A percentile compares a stretch with the other conserved stretches of the same genome.
Conservation (phyloP, 805 yeast species). For the Ogataea nonfermentans region DNA sequence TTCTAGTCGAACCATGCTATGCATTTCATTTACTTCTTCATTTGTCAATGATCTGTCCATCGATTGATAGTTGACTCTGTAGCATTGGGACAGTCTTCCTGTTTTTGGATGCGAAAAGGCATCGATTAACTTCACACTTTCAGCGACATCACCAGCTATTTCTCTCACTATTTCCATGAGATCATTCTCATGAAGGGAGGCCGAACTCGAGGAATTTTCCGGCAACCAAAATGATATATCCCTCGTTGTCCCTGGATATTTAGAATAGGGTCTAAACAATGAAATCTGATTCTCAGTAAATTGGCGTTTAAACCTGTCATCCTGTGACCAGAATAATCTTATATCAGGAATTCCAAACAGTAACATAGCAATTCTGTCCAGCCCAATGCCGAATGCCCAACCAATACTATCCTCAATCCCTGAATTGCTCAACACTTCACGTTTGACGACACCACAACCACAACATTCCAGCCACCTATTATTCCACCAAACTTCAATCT, state of each 20-base stretch:
- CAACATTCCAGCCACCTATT: conserved; percentile 97
- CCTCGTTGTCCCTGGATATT: conserved; percentile 80
- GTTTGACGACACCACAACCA: conserved; percentile 90
- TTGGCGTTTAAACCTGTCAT: conserved; percentile 73
- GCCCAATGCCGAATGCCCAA: conserved; percentile 98
- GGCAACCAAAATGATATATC: conserved; percentile 94
- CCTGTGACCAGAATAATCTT: conserved; percentile 85
- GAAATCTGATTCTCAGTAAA: conserved; percentile 63
- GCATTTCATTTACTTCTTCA: conserved; percentile 75
- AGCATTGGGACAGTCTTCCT: conserved; percentile 74
- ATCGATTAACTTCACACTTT: conserved; percentile 77
- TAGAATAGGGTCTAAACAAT: conserved; percentile 83
- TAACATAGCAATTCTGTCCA: conserved; percentile 94
- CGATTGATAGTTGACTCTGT: conserved; percentile 87
- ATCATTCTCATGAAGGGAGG: conserved; percentile 74
- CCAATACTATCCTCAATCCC: conserved; percentile 70
- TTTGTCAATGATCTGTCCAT: conserved; percentile 92
- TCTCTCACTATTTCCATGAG: conserved; percentile 89
- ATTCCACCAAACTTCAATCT: conserved; percentile 98
- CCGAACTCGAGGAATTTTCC: conserved; percentile 22
- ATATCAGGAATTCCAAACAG: conserved; percentile 95
- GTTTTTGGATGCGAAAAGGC: conserved; percentile 85
- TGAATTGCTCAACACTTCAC: conserved; percentile 71
- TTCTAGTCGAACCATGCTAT: conserved; percentile 59
- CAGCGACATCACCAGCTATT: conserved; percentile 84